A percentile compares a stretch with the other conserved stretches of the same genome.
Evolutionary conservation across 768 basidiomycete species (phyloP).

Genomic region (Lactifluus subvellereus): DNA sequence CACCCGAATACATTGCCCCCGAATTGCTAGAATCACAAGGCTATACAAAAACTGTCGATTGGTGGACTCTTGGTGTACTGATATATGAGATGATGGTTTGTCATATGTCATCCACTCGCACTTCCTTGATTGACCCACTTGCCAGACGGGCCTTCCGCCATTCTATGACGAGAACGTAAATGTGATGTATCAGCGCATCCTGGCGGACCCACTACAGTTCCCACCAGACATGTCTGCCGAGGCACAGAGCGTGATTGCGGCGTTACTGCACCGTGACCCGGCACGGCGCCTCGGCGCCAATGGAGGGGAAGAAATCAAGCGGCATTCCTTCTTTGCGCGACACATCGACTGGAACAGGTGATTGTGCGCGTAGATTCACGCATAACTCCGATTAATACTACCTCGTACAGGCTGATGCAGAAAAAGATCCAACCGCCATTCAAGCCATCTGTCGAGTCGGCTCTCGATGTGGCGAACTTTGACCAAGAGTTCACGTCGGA

Average conservation of each 20-base stretch:
- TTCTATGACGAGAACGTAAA: slow-evolving; percentile 99
- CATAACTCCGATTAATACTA: neutral
- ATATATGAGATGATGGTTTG: slow-evolving; percentile 94
- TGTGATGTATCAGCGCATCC: slow-evolving; percentile 94
- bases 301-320: slow-evolving; percentile 94
- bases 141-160: slow-evolving; percentile 87
- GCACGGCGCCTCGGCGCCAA: slow-evolving; percentile 80
- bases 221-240: slow-evolving; percentile 83
- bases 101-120: neutral
- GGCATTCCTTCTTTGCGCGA: slow-evolving; percentile 90
- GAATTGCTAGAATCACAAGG: slow-evolving; percentile 95
- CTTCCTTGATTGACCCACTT: slow-evolving; percentile 16
- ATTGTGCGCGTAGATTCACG: slow-evolving; percentile 23
- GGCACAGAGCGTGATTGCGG: slow-evolving; percentile 83
- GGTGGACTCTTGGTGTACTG: slow-evolving; percentile 97
- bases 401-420: slow-evolving; percentile 53
- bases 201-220: slow-evolving; percentile 90
- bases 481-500: slow-evolving; percentile 97
- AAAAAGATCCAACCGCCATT: slow-evolving; percentile 98
- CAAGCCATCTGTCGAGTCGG: slow-evolving; percentile 95
- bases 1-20: slow-evolving; percentile 97
- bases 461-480: slow-evolving; percentile 94
- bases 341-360: slow-evolving; percentile 89
- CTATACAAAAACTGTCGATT: slow-evolving; percentile 97
- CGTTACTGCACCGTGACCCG: slow-evolving; percentile 86